Percentiles rank a stretch among this genome's conserved stretches.
Evolutionary conservation across 2,329 filamentous ascomycete species (phyloP).

Genomic region (Verticillium albo-atrum): DNA sequence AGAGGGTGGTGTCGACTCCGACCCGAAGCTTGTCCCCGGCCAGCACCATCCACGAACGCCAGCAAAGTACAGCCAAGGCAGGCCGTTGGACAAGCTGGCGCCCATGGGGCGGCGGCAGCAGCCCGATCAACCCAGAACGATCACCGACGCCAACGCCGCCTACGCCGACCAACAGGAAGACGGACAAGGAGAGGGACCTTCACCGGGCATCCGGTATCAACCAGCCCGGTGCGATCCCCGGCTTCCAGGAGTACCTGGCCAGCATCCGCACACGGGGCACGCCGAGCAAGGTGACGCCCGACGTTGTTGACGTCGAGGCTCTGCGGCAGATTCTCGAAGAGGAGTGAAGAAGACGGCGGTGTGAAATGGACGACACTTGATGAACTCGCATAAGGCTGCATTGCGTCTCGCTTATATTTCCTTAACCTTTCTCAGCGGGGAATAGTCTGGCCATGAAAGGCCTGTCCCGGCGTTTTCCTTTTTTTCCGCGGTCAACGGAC

Average conservation of each 20-base stretch:
- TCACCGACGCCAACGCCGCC: conserved; percentile 5
- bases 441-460: not conserved
- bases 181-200: conserved; percentile 28
- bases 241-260: conserved; percentile 57
- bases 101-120: conserved; percentile 32
- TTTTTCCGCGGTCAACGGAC: not conserved
- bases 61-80: conserved; percentile 18
- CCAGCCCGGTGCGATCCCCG: conserved; percentile 69
- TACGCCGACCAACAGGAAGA: conserved; percentile 15
- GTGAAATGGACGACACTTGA: too few relatives aligned
- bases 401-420: not conserved
- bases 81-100: conserved; percentile 45
- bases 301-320: conserved; percentile 54
- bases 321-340: conserved; percentile 54
- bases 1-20: conserved; percentile 25
- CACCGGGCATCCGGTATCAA: conserved; percentile 69
- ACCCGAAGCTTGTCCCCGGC: conserved; percentile 20
- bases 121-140: conserved; percentile 3
- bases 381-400: not conserved
- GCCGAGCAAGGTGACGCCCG: conserved; percentile 53
- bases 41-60: conserved; percentile 17
- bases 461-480: not conserved
- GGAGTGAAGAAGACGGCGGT: too few relatives aligned
- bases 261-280: conserved; percentile 45
- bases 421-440: not conserved